These are phyloP conservation scores for Xerocomus spinulosus DNA, from an alignment of 768 basidiomycete genomes.

Conservation along the genomic window DNA sequence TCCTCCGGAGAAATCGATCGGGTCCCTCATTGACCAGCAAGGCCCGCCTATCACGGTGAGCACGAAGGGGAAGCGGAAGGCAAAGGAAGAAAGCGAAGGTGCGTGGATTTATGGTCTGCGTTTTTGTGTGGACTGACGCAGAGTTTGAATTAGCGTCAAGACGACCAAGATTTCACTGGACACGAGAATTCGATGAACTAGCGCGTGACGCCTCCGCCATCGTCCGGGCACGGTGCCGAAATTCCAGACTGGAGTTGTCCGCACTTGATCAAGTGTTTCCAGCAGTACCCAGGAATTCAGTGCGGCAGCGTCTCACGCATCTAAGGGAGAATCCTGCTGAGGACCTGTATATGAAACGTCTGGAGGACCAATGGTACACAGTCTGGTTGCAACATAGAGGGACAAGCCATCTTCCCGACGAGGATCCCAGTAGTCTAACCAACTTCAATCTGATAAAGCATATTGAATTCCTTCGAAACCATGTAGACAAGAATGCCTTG, in stretches of 20 bases:
- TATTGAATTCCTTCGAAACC: conserved; percentile 70
- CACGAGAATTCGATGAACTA: conserved; percentile 81
- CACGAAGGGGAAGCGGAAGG: conserved; percentile 33
- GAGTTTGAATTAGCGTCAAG: conserved; percentile 25
- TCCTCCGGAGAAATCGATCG: conserved; percentile 49
- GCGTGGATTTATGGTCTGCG: background rate
- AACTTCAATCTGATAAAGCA: conserved; percentile 83
- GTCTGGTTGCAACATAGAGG: conserved; percentile 73
- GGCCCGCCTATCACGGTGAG: conserved; percentile 39
- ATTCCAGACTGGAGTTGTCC: conserved; percentile 60
- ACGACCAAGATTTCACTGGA: conserved; percentile 79
- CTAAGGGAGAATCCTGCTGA: conserved; percentile 60
- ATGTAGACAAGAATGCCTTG: conserved; percentile 86
- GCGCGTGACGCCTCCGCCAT: conserved; percentile 81
- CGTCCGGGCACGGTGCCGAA: conserved; percentile 71
- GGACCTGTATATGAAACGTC: conserved; percentile 68
- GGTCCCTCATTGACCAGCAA: conserved; percentile 47
- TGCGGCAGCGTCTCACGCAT: conserved; percentile 62
- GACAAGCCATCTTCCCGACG: conserved; percentile 63
- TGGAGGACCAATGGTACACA: conserved; percentile 79
- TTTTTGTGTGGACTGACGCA: conserved; percentile 1
- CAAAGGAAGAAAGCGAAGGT: conserved; percentile 31
- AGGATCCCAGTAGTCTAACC: conserved; percentile 57
- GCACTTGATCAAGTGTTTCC: conserved; percentile 80
- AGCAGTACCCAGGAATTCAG: conserved; percentile 64